Percentiles rank a stretch among this genome's conserved stretches.
Evolutionary conservation across 108 stramenopile genomes (phyloP).

Genomic region (Nitzschia sp.): DNA sequence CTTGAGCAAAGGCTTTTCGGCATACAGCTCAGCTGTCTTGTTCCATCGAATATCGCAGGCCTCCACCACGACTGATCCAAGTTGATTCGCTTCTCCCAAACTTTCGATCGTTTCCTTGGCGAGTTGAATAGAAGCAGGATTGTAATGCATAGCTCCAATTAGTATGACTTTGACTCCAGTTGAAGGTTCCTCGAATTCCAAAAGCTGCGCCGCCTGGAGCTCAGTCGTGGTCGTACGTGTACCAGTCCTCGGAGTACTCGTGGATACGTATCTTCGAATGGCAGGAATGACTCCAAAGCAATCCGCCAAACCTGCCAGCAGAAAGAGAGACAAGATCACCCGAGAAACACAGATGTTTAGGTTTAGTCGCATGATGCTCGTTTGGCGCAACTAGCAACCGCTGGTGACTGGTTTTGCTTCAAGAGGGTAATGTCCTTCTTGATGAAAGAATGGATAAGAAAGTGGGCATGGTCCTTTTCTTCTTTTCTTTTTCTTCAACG

Average conservation of each 20-base stretch:
- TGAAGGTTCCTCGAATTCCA: constrained; percentile 59
- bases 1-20: constrained; percentile 28
- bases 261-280: not conserved
- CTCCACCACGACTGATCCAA: constrained; percentile 65
- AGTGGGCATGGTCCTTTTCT: too few species aligned
- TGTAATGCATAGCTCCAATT: constrained; percentile 66
- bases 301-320: too few species aligned
- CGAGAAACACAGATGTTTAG: too few species aligned
- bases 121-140: constrained; percentile 59
- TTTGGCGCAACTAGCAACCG: too few species aligned
- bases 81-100: constrained; percentile 31
- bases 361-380: too few species aligned
- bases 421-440: too few species aligned
- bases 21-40: constrained; percentile 39
- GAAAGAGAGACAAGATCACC: too few species aligned
- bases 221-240: too few species aligned
- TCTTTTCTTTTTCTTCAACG: too few species aligned
- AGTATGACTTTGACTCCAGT: constrained; percentile 52
- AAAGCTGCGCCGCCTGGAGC: constrained; percentile 41
- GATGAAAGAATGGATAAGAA: too few species aligned
- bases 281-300: not conserved
- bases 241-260: too few species aligned
- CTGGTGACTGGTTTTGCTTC: too few species aligned
- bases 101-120: constrained; percentile 41
- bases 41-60: constrained; percentile 69